Evolutionary conservation across 805 yeast genomes (phyloP), one percentile per base, ranked within the genome.

Genomic region (Nakazawaea anatomiae): DNA sequence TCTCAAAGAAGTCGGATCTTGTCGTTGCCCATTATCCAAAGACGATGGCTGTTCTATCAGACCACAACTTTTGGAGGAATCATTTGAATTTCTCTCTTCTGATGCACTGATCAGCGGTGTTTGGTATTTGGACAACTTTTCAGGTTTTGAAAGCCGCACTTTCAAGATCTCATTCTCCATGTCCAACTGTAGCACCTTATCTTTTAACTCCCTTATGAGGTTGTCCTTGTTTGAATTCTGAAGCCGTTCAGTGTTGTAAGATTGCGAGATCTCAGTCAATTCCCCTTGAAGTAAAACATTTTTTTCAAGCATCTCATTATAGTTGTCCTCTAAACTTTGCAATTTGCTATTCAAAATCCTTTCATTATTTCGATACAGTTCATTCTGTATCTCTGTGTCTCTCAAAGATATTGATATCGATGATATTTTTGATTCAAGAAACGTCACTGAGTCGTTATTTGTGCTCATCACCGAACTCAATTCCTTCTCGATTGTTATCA

Each of bases 221-320:
- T 32, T 45, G 3, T n/a, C 18, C 12, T 46, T 41, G 29, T 50
- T 46, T 1, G 44, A 35, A 31, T 41, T 50, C 29, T 8, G 6
- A 6, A 45, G 38, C 30, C 36, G 27, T 27, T 50, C 52, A 35
- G 11, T 34, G 27, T 50, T 41, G 6, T n/a, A 46, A 9, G 29
- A 30, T 9, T 45, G 46, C 8, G 39, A 18, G 1, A 42, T 6
- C 7, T 52, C 45, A 39, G 11, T 32, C 18, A 67, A 57, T 45
- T 74, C 79, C 52, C 68, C 69, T 50, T 74, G 77, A n/a, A 70
- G 49, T 12, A 74, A 44, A 18, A 76, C 77, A 32, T 72, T 53
- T 50, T 66, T 68, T 54, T 74, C 79, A 12, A 73, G 57, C 14
- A 72, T 58, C 54, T 70, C 76, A 53, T 71, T 71, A 56, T 70